These are phyloP conservation scores for Microdochium trichocladiopsis DNA, from an alignment of 2,329 filamentous ascomycete species.

Conservation along the genomic window DNA sequence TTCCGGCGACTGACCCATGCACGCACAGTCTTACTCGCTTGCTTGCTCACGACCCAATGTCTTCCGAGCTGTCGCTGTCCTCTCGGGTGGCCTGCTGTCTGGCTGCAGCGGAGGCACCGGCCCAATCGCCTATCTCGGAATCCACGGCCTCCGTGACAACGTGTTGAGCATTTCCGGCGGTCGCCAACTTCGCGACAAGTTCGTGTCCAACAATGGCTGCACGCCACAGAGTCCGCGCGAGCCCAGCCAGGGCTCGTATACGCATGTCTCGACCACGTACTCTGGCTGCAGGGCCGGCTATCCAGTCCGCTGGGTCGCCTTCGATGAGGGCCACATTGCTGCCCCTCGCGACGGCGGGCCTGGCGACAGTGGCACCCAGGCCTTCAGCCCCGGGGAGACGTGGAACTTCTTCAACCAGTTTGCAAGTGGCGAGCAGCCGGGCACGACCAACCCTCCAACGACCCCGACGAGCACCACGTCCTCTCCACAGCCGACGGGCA, in stretches of 20 bases:
- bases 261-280: constrained; percentile 18
- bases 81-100: constrained; percentile 22
- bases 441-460: neutral
- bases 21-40: neutral
- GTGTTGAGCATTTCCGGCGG: constrained; percentile 26
- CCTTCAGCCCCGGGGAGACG: constrained; percentile 8
- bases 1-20: neutral
- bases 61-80: constrained; percentile 30
- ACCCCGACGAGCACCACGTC: neutral
- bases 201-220: constrained; percentile 29
- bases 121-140: constrained; percentile 29
- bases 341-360: constrained; percentile 9
- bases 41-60: constrained; percentile 4
- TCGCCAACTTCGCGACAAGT: constrained; percentile 27
- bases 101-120: constrained; percentile 27
- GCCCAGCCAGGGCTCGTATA: constrained; percentile 8
- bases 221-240: constrained; percentile 12
- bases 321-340: constrained; percentile 15
- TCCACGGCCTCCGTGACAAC: constrained; percentile 28
- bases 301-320: constrained; percentile 22
- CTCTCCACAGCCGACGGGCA: neutral
- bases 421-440: neutral
- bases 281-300: constrained; percentile 9
- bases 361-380: neutral
- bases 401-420: constrained; percentile 14